Base-by-base conservation (phyloP, 2,329 filamentous ascomycete species). In the Penicillium sp. region DNA sequence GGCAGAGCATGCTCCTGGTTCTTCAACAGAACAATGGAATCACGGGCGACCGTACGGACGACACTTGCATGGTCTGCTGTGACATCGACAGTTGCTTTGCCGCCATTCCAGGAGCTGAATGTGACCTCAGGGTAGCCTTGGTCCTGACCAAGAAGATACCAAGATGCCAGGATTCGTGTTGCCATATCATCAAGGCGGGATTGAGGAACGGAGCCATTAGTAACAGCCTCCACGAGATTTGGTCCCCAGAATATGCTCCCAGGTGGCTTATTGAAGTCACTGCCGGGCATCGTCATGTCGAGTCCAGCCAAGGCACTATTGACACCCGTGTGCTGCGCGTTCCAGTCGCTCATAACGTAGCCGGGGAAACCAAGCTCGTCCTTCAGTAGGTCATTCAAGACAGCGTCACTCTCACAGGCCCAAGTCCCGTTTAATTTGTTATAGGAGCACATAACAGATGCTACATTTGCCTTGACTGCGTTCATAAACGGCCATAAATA, bases 261-360 rank as follows among this genome's bases (percentile, higher is more conserved):
- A 37, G 63, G 58, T n/a, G 66, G 50, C 18, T 27, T 50, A 21
- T 48, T 59, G 37, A 66, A 64, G 34, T 67, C 65, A 15, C 59
- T 53, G 16, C 90, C 90, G 1, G 89, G 89, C 90, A 94, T 94
- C n/a, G 82, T 82, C 89, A 94, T 91, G 71, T 95, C 91, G 25
- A 94, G 77, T 38, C 90, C 90, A 23, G 89, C 88, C 37, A 85
- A 77, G 3, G 89, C 86, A 35, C 81, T 83, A 27, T 84, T 77
- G 6, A 82, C 85, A 59, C 87, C 88, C 4, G 84, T 78, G 65
- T 92, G 88, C 64, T 91, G 87, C 5, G 88, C 90, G 61, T 82
- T 78, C 88, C 89, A 94, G 70, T 95, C 90, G n/a, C 82, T 85
- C 82, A 90, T 85, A 54, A 93, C 81, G 64, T 90, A 90, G 0